A percentile compares a stretch with the other conserved stretches of the same genome.
These are phyloP conservation scores for Periconia sp. DNA, from an alignment of 2,329 filamentous ascomycete genomes.

Conservation along the genomic window DNA sequence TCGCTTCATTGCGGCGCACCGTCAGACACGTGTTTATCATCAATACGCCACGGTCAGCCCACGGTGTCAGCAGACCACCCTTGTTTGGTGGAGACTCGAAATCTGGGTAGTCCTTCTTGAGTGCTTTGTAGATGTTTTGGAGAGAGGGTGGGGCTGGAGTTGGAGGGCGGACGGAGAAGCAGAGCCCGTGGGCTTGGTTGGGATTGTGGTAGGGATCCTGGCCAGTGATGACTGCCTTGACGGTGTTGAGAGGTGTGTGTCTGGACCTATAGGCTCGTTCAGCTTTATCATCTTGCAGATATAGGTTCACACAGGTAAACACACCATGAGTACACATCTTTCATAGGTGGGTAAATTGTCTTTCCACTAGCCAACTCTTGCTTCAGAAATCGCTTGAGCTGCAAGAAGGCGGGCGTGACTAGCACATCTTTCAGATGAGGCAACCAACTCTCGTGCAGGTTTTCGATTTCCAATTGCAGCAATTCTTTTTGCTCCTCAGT, in stretches of 20 bases:
- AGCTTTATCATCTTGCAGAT: constrained; percentile 7
- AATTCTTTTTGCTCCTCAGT: constrained; percentile 80
- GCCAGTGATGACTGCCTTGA: constrained; percentile 91
- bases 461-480: constrained; percentile 87
- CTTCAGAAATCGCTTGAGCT: constrained; percentile 84
- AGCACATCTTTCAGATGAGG: constrained; percentile 86
- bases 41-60: constrained; percentile 91
- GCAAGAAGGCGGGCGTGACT: constrained; percentile 74
- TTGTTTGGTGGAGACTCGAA: constrained; percentile 76
- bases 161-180: constrained; percentile 90
- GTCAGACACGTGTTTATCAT: constrained; percentile 95
- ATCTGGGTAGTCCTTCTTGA: constrained; percentile 83
- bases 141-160: constrained; percentile 87
- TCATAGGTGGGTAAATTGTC: constrained; percentile 82
- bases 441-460: constrained; percentile 89
- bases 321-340: constrained; percentile 95
- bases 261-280: constrained; percentile 68
- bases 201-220: constrained; percentile 97
- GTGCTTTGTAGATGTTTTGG: constrained; percentile 86
- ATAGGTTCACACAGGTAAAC: constrained; percentile 17
- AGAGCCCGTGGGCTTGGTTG: constrained; percentile 94
- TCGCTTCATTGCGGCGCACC: constrained; percentile 84
- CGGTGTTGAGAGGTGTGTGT: constrained; percentile 82
- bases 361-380: constrained; percentile 72
- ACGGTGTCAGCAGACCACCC: constrained; percentile 82